Conservation (phyloP, 331 rosid species). For the Malus hybrid region DNA sequence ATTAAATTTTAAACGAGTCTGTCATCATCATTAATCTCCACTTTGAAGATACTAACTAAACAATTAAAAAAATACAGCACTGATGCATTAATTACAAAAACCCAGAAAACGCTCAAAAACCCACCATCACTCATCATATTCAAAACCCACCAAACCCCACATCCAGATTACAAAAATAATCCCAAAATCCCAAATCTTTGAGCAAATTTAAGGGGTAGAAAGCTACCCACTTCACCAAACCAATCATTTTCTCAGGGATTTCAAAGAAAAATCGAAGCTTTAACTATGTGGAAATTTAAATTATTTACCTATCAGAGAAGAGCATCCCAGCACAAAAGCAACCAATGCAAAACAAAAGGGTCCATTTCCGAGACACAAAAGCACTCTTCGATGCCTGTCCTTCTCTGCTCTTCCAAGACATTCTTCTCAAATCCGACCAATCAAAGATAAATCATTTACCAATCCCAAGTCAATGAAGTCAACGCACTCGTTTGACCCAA, state of each 20-base stretch:
- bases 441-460: constrained; percentile 15
- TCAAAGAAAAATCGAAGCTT: background rate
- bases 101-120: background rate
- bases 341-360: constrained; percentile 41
- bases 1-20: background rate
- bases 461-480: constrained; percentile 23
- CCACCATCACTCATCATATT: background rate
- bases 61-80: background rate
- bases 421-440: constrained; percentile 4
- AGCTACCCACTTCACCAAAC: constrained; percentile 15
- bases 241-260: background rate
- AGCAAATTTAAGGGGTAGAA: background rate
- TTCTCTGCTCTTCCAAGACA: constrained; percentile 47
- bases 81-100: background rate
- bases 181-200: background rate
- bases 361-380: constrained; percentile 41
- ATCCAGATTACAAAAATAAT: background rate
- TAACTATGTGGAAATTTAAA: background rate
- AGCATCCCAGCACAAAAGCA: constrained; percentile 54
- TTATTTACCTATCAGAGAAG: constrained; percentile 42
- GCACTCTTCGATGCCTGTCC: constrained; percentile 24
- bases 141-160: background rate
- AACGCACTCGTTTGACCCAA: background rate
- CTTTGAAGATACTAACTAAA: background rate
- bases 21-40: background rate